A percentile compares a stretch with the other conserved stretches of the same genome.
Evolutionary conservation across 768 basidiomycete species (phyloP).

Genomic region (Peribolospora baueri): DNA sequence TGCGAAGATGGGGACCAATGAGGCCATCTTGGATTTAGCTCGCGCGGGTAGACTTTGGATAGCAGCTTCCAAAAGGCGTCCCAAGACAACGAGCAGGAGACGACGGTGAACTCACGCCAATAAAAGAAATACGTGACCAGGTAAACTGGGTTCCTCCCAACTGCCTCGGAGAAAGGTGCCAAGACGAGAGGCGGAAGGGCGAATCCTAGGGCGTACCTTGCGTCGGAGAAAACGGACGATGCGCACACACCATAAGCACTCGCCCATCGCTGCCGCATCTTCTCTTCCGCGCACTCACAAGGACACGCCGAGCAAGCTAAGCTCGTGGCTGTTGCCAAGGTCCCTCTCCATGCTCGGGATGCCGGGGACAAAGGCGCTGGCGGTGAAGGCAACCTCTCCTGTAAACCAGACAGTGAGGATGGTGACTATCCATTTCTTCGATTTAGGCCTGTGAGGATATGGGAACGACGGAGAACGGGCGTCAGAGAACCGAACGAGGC

Average conservation of each 20-base stretch:
- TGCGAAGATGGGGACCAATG: constrained; percentile 4
- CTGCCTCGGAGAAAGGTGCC: constrained; percentile 16
- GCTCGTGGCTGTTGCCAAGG: constrained; percentile 8
- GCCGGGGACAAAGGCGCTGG: constrained; percentile 9
- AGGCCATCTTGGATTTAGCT: not conserved
- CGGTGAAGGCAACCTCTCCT: constrained; percentile 1
- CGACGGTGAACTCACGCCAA: not conserved
- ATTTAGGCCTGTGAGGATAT: no score
- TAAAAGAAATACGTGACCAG: constrained; percentile 14
- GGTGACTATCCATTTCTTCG: no score
- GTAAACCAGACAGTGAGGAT: no score
- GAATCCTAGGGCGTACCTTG: constrained; percentile 10
- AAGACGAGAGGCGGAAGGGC: constrained; percentile 17
- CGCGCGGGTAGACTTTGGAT: no score
- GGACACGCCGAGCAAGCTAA: constrained; percentile 14
- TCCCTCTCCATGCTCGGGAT: constrained; percentile 12
- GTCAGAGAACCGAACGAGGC: no score
- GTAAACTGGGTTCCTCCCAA: constrained; percentile 17
- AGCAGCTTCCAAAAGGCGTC: no score
- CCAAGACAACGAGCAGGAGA: not conserved
- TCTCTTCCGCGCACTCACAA: constrained; percentile 5
- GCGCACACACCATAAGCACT: no score
- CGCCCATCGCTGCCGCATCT: no score
- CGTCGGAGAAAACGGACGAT: no score
- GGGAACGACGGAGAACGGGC: no score